These are phyloP conservation scores for Soucietia sequanensis DNA, from an alignment of 805 yeast genomes.

Conservation along the genomic window DNA sequence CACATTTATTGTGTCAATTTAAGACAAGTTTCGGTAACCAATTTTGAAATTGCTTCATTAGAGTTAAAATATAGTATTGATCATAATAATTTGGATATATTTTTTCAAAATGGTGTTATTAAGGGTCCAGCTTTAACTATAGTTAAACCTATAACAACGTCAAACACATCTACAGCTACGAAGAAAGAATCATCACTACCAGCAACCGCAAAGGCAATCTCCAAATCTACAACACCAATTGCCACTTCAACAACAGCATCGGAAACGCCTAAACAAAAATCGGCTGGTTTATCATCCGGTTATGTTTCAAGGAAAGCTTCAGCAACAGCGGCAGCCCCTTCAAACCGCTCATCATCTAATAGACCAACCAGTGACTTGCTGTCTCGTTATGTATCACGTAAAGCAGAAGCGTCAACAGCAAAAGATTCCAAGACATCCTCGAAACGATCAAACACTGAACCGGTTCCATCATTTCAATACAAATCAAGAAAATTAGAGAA, in stretches of 20 bases:
- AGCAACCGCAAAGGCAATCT: not conserved
- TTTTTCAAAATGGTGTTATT: conserved; percentile 29
- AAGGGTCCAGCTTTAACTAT: conserved; percentile 26
- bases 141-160: conserved; percentile 1
- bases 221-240: not conserved
- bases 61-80: conserved; percentile 15
- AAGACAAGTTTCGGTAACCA: conserved; percentile 3
- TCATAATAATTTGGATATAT: conserved; percentile 13
- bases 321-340: conserved; percentile 7
- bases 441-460: too few species aligned
- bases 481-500: conserved; percentile 42
- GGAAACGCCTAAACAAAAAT: conserved; percentile 5
- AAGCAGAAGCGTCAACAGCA: conserved; percentile 10
- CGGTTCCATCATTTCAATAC: conserved; percentile 22
- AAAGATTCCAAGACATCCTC: conserved; percentile 11
- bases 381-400: conserved; percentile 18
- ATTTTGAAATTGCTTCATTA: conserved; percentile 4
- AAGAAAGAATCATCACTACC: too few species aligned
- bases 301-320: conserved; percentile 27
- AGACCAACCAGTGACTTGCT: conserved; percentile 8
- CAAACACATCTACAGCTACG: not conserved
- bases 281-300: conserved; percentile 20
- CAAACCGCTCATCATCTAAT: too few species aligned
- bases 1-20: conserved; percentile 38
- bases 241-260: conserved; percentile 10